phyloP scores from a whole-genome alignment of 2,329 filamentous ascomycete genomes.

The Colletotrichum nymphaeae region DNA sequence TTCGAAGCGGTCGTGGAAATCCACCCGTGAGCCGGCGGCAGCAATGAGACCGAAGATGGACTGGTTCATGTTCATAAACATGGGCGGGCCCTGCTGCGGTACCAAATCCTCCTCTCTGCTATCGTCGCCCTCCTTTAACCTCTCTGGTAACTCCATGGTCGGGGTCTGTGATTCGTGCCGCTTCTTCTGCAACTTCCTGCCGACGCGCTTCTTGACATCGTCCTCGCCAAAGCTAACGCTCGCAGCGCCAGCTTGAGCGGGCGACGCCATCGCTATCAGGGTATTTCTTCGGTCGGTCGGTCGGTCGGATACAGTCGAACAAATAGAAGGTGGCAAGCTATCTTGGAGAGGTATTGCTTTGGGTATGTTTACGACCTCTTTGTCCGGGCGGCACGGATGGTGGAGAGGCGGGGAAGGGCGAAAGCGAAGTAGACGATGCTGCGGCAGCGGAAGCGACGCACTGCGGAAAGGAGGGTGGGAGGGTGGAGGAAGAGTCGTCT shows the following conservation, averaged over 20 bases:
- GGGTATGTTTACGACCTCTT: background rate
- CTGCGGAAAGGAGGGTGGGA: background rate
- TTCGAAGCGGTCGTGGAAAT: slow-evolving; percentile 86
- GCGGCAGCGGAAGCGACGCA: background rate
- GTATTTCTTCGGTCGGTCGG: slow-evolving; percentile 16
- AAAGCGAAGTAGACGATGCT: background rate
- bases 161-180: slow-evolving; percentile 50
- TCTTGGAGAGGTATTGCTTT: background rate
- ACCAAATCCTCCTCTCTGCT: slow-evolving; percentile 60
- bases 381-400: background rate
- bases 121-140: slow-evolving; percentile 62
- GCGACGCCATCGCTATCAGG: slow-evolving; percentile 26
- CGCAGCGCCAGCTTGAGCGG: slow-evolving; percentile 23
- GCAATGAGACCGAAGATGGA: slow-evolving; percentile 94
- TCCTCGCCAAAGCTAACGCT: slow-evolving; percentile 47
- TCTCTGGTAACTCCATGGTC: slow-evolving; percentile 64
- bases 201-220: slow-evolving; percentile 51
- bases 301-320: slow-evolving; percentile 1
- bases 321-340: background rate
- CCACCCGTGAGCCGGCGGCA: slow-evolving; percentile 83
- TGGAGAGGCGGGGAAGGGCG: background rate
- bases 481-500: background rate
- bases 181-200: slow-evolving; percentile 59
- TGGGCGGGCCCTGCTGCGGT: slow-evolving; percentile 57
- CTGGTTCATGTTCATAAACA: slow-evolving; percentile 86